Base-by-base conservation (phyloP, 768 basidiomycete species). In the Megacollybia marginata region DNA sequence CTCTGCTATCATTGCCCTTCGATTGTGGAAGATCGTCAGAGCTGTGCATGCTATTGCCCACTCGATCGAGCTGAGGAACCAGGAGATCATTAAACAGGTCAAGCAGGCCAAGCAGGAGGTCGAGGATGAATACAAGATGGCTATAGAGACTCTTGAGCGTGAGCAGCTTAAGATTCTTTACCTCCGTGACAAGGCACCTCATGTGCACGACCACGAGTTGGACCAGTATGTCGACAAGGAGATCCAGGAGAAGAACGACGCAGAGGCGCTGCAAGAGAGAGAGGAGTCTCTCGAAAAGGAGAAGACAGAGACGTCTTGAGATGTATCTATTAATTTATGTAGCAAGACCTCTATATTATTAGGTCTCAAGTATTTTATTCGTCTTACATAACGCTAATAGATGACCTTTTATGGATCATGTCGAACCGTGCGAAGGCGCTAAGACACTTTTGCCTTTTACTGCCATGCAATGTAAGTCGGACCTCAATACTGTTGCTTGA, bases 291-390 rank as follows among this genome's bases (percentile, higher is more conserved):
- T 18, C 4, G 23, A 28, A 28, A 40, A 40, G 5, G 38, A 40
- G 8, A 40, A 40, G 8, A 15, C 38, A 8, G 38, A 40, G 15
- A 18, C 38, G 38, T 13, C 38, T 40, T 28, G 23, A 28, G 23
- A 28, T 28, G 2, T 28, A 55, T 57, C 71, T 64, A 2, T 28
- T 28, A 28, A 28, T 28, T 28, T 28, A 28, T 28, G 23, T 28
- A 28, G 2, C 23, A 28, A 28, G 23, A 28, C 23, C 23, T 28
- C 23, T 28, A n/a, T 28, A 28, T 28, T 28, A 28, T 28, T 28
- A 28, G 23, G 23, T 28, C 23, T 28, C 23, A 28, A 28, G 23
- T 28, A 28, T 28, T 28, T 28, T 28, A 28, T 28, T 28, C 6
- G 23, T 28, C 23, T 28, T 28, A n/a, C n/a, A n/a, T n/a, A 28